Evolutionary conservation across 345 rosid species (phyloP).

Genomic region (Lepidium sativum): DNA sequence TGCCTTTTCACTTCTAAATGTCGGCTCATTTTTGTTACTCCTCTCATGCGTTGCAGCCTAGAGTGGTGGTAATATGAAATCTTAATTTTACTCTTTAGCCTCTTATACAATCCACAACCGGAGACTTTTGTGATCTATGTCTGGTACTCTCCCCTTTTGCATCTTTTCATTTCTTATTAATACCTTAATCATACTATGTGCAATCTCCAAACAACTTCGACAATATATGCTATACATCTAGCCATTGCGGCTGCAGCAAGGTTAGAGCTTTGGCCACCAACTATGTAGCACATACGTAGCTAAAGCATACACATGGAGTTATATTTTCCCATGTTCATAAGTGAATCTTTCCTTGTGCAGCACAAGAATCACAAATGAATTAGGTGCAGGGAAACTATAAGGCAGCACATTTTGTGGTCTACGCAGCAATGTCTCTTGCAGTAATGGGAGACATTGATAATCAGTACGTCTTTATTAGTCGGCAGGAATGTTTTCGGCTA

Average conservation of each 20-base stretch:
- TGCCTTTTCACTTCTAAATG: neutral
- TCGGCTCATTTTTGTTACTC: neutral
- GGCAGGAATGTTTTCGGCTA: conserved; percentile 49
- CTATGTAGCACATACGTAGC: neutral
- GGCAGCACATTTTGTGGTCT: conserved; percentile 42
- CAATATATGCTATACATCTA: conserved; percentile 44
- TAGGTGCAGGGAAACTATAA: conserved; percentile 62
- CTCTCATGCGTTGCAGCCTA: conserved; percentile 39
- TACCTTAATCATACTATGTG: neutral
- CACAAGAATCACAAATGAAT: conserved; percentile 54
- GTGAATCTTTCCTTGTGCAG: conserved; percentile 16
- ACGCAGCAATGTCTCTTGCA: conserved; percentile 33
- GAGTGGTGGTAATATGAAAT: conserved; percentile 97
- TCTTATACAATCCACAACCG: conserved; percentile 68
- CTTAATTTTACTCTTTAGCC: conserved; percentile 66
- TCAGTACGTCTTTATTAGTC: conserved; percentile 37
- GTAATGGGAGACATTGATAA: conserved; percentile 26
- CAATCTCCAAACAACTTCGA: conserved; percentile 49
- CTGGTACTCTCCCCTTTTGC: conserved; percentile 32
- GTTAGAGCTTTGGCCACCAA: conserved; percentile 20
- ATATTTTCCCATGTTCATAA: conserved; percentile 6
- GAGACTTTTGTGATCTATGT: conserved; percentile 82
- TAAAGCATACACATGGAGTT: neutral
- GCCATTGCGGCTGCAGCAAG: conserved; percentile 59
- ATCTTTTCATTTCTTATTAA: neutral